These are phyloP conservation scores for Astrothelium macrocarpum DNA, from an alignment of 495 filamentous ascomycete species.

Conservation along the genomic window DNA sequence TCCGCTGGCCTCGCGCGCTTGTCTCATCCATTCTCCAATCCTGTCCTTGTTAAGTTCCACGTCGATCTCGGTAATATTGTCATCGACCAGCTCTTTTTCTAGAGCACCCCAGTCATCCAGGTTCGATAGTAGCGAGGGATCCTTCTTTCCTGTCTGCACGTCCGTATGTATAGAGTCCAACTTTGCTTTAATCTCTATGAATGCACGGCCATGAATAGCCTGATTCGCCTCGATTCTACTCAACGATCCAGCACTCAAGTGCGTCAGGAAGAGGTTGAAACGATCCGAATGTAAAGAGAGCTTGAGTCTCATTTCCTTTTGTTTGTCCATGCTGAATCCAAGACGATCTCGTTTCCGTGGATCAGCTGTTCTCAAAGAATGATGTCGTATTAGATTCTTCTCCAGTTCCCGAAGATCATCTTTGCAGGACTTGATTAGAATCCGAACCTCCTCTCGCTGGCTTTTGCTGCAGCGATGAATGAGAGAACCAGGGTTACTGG, in stretches of 20 bases:
- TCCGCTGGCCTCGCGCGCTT: neutral
- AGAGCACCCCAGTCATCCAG: constrained; percentile 9
- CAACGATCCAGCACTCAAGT: constrained; percentile 7
- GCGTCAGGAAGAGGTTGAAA: constrained; percentile 11
- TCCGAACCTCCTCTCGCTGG: constrained; percentile 5
- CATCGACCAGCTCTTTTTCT: constrained; percentile 13
- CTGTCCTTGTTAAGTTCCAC: constrained; percentile 10
- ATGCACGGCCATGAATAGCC: neutral
- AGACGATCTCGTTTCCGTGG: constrained; percentile 9
- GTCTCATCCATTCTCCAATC: constrained; percentile 10
- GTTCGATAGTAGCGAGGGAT: constrained; percentile 7
- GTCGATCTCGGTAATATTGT: constrained; percentile 14
- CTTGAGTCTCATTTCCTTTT: constrained; percentile 9
- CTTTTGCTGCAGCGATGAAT: constrained; percentile 5
- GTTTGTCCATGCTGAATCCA: constrained; percentile 8
- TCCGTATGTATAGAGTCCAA: constrained; percentile 11
- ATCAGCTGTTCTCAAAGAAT: constrained; percentile 5
- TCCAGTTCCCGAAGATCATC: neutral
- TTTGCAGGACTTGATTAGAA: neutral
- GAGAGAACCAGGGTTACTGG: constrained; percentile 9
- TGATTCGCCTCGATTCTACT: constrained; percentile 10
- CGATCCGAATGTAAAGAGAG: constrained; percentile 3
- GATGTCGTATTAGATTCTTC: neutral
- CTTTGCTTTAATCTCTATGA: constrained; percentile 5
- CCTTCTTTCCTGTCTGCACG: constrained; percentile 6